Percentiles rank a stretch among this genome's conserved stretches.
phyloP scores from a whole-genome alignment of 1,284 basidiomycete species.

The Microbotryum saponariae region DNA sequence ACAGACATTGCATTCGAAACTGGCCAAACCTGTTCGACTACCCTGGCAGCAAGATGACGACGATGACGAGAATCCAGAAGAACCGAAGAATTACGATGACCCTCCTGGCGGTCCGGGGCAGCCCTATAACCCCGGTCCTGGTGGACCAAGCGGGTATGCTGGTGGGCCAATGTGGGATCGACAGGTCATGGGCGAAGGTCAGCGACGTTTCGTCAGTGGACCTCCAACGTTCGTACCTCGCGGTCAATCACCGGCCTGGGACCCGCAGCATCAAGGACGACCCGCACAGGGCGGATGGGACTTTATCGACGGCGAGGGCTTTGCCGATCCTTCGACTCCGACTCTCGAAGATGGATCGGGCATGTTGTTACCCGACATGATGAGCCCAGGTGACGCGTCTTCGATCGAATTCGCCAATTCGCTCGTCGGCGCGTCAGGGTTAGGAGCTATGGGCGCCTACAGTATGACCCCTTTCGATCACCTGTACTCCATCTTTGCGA shows the following conservation, averaged over 20 bases:
- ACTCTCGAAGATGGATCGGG: not conserved
- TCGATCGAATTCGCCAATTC: slow-evolving; percentile 31
- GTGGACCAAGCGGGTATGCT: too few relatives aligned
- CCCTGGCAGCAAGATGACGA: too few relatives aligned
- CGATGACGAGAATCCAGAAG: too few relatives aligned
- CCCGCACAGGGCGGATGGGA: not conserved
- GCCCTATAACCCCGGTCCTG: too few relatives aligned
- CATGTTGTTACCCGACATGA: slow-evolving; percentile 4
- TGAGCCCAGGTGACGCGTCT: slow-evolving; percentile 16
- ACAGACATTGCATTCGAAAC: too few relatives aligned
- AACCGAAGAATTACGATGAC: too few relatives aligned
- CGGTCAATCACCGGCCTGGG: too few relatives aligned
- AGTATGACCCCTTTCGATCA: slow-evolving; percentile 93
- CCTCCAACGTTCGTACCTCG: too few relatives aligned
- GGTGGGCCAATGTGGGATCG: slow-evolving; percentile 4
- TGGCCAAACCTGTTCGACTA: too few relatives aligned
- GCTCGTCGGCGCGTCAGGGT: slow-evolving; percentile 13
- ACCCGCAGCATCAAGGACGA: too few relatives aligned
- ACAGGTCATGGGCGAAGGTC: not conserved
- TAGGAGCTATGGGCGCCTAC: slow-evolving; percentile 31
- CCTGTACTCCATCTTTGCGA: slow-evolving; percentile 80
- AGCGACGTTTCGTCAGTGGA: not conserved
- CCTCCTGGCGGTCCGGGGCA: too few relatives aligned
- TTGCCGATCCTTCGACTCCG: not conserved
- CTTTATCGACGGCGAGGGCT: not conserved